These are phyloP conservation scores for Inonotus hispidus DNA, from an alignment of 1,284 basidiomycete genomes.

Conservation along the genomic window DNA sequence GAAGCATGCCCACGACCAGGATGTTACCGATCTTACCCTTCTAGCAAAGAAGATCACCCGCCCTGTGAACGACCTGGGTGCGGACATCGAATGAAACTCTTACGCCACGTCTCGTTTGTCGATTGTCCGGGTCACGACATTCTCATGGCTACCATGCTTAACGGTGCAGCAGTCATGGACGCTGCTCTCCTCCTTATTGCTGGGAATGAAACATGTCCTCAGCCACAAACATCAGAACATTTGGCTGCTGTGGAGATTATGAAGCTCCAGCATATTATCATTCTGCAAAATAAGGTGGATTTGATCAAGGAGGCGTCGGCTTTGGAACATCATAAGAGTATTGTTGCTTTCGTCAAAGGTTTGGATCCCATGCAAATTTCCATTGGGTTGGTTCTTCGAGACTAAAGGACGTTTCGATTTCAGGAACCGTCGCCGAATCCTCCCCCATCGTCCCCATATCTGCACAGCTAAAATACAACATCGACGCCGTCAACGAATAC, in stretches of 20 bases:
- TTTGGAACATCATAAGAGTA: conserved; percentile 90
- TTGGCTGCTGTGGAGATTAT: conserved; percentile 98
- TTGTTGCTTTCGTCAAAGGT: conserved; percentile 91
- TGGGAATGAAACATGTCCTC: conserved; percentile 97
- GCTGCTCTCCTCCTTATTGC: conserved; percentile 93
- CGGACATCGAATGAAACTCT: conserved; percentile 83
- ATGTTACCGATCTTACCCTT: conserved; percentile 91
- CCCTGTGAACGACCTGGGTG: conserved; percentile 93
- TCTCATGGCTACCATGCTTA: conserved; percentile 99
- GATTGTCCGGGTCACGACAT: conserved; percentile 94
- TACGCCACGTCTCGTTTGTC: conserved; percentile 96
- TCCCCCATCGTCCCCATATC: conserved; percentile 99
- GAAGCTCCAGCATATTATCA: conserved; percentile 98
- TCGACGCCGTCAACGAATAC: conserved; percentile 99
- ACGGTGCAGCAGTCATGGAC: conserved; percentile 99
- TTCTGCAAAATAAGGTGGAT: conserved; percentile 97
- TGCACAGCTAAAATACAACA: conserved; percentile 98
- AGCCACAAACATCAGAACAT: conserved; percentile 98
- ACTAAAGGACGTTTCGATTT: not conserved
- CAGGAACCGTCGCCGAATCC: conserved; percentile 92
- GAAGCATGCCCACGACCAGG: conserved; percentile 89
- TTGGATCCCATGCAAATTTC: not conserved
- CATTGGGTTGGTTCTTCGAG: not conserved
- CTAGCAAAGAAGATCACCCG: conserved; percentile 90
- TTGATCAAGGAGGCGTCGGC: conserved; percentile 90